Conservation (phyloP, 2,329 filamentous ascomycete species). For the Seiridium cupressi region DNA sequence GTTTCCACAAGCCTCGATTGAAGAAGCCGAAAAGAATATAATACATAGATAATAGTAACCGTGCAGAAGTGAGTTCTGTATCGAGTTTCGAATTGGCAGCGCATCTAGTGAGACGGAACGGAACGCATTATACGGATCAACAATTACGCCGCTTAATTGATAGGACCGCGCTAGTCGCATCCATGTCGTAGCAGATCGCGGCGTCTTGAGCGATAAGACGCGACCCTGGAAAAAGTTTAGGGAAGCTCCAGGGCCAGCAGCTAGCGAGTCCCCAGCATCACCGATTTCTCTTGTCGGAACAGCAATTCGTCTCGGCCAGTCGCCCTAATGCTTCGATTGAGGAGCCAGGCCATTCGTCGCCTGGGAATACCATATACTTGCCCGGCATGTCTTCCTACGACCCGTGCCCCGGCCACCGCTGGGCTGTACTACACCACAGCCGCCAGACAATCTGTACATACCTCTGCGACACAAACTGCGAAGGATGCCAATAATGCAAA, state of each 20-base stretch:
- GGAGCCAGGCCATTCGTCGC: constrained; percentile 22
- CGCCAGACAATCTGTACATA: neutral
- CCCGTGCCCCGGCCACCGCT: neutral
- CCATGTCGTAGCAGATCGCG: neutral
- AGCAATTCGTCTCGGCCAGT: constrained; percentile 6
- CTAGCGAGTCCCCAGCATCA: neutral
- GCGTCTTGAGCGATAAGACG: constrained; percentile 1
- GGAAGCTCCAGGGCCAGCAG: neutral
- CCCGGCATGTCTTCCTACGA: constrained; percentile 21
- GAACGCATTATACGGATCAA: constrained; percentile 1
- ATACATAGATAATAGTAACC: no score
- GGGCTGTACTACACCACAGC: neutral
- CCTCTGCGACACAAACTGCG: neutral
- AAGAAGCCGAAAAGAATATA: no score
- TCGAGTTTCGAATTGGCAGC: no score
- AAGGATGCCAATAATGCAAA: no score
- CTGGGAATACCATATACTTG: constrained; percentile 26
- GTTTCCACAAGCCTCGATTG: no score
- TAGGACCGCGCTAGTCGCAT: neutral
- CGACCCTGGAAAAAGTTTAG: constrained; percentile 5
- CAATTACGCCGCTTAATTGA: neutral
- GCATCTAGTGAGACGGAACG: no score
- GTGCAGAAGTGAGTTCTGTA: no score
- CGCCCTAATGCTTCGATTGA: constrained; percentile 32
- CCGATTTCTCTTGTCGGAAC: neutral